Evolutionary conservation across 768 basidiomycete species (phyloP), one percentile per base, ranked within the genome.

Genomic region (Boletus coccyginus): DNA sequence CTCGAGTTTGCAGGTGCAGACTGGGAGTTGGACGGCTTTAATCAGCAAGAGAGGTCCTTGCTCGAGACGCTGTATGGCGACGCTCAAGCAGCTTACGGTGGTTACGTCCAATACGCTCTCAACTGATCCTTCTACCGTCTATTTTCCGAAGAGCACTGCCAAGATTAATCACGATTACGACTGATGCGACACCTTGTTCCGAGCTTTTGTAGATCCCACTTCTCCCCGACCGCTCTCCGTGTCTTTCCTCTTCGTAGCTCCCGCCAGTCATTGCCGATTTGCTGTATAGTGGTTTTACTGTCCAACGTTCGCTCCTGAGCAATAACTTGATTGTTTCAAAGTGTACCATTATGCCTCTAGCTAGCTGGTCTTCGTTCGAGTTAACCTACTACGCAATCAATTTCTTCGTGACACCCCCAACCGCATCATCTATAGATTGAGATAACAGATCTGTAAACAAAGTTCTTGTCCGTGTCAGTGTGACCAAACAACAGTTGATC

Each of bases 1-100:
- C 55, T 73, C 27, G 54, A 62, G 16, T 73, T 71, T 33, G 41
- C 31, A 5, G 41, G 51, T 1, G 19, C 51, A 2, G 67, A 72
- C 27, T 67, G 58, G 71, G 61, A 70, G 12, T 11, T 67, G 27
- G 27, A 39, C 3, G 57, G 14, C 40, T 59, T 69, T 36, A 57
- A 6, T 13, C 21, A 27, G 5, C 43, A 62, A 42, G 70, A 70
- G 19, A 61, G 21, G 16, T 39, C 43, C 5, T 48, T 70, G 11
- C 61, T 72, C 16, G 39, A 58, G 45, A 69, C 64, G 4, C 56
- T 72, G 16, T 69, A 57, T 2, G 52, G 59, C 0, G 66, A 70
- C 33, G 50, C 69, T 11, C 58, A 60, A 12, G 55, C 58, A 13
- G 70, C 70, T 13, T 71, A 70, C 19, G 46, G 55, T n/a, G 70